Evolutionary conservation across 192 early-diverging fungal genomes (phyloP), one percentile per base, ranked within the genome.

Genomic region (Podila clonocystis): DNA sequence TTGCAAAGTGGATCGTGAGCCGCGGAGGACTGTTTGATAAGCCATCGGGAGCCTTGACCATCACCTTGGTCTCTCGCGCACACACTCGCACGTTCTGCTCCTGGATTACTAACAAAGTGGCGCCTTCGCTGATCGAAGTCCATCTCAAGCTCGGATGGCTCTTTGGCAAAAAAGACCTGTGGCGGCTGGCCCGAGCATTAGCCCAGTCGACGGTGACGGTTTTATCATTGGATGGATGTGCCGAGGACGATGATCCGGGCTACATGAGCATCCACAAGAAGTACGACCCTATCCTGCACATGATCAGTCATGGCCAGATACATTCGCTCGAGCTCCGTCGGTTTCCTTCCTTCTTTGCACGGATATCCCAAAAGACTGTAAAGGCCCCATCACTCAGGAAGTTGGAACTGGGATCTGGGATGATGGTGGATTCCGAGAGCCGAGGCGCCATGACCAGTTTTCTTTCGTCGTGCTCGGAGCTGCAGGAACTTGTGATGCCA

Each of bases 101-200:
- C n/a, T 80, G 77, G 77, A 72, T 80, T 28, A 22, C 48, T 62
- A 80, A 73, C 62, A 80, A 80, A 22, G 67, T 80, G 24, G 77
- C 77, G 20, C 77, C 77, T 4, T 80, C 77, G 13, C 38, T 80
- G 50, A 70, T 80, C 36, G 77, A 80, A 38, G 70, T 64, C 26
- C 77, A 80, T 41, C 58, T 80, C 38, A 73, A 80, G 45, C 66
- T 80, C 15, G 77, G 70, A 19, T 80, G 77, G 77, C 59, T 61
- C 30, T 80, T 73, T 60, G 77, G 70, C 3, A 72, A 80, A 34
- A 80, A 69, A 48, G 77, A 80, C 65, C 67, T 80, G 15, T 64
- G 62, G 66, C 65, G 71, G 41, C 48, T 80, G 3, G 77, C 77
- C 28, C 58, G 64, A 26, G 67, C 77, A 5, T 45, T 80, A 19